Evolutionary conservation across 202 grass and related monocot species (phyloP), one percentile per base, ranked within the genome.

Genomic region (Eragrostis tef): DNA sequence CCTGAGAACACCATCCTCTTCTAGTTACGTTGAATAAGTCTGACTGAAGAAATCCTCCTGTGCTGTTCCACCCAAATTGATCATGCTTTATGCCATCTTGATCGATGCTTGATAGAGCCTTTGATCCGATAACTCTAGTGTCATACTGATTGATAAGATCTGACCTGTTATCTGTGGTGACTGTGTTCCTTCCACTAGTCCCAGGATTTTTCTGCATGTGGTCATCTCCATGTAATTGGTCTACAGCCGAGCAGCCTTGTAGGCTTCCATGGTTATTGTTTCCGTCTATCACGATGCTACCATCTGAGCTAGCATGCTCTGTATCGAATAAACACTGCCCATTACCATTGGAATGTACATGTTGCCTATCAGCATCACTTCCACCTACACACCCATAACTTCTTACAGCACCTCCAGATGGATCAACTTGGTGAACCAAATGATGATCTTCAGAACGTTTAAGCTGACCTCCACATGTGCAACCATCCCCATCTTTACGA

Each of bases 351-450:
- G 42, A 70, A 20, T 79, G 54, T 49, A 17, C 26, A 82, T 63
- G 19, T 61, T 93, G 85, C 71, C 57, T 48, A 11, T 67, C 19
- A 52, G 48, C 9, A 79, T 79, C 66, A 11, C 22, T 21, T 42
- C 67, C 70, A 20, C 67, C 47, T 24, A n/a, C 39, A 24, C 78
- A 67, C 20, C 43, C 87, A 83, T 80, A 80, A 46, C 64, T 71
- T 47, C 74, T 77, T 62, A 83, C 44, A 20, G 62, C 14, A 25
- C 24, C 14, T 86, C 16, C 79, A 59, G 67, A 67, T 84, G 26
- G 64, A 73, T 77, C 72, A 80, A 85, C 58, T 22, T 71, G 80
- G 50, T 86, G 58, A 68, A 71, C 70, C 34, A 87, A 74, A 83
- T 45, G 70, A 45, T 64, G 64, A 14, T 36, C 42, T 59, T 84